Evolutionary conservation across 2,329 filamentous ascomycete species (phyloP), one percentile per base, ranked within the genome.

Genomic region (Trichoderma sp.): DNA sequence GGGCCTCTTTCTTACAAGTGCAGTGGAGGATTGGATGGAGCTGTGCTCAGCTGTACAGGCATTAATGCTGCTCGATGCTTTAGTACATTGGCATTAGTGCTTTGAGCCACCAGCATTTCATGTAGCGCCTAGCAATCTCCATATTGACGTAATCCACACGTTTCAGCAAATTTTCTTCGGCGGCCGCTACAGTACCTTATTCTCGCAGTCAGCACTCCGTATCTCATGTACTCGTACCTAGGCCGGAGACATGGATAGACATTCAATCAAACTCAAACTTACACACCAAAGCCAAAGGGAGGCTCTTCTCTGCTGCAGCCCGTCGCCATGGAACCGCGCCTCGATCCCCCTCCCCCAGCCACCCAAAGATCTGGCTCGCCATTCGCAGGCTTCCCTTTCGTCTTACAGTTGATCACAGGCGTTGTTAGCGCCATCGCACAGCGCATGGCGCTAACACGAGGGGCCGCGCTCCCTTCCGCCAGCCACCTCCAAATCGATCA

Each of bases 271-370:
- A 45, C 38, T 41, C 60, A 41, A n/a, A 24, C 33, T 21, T 24
- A 38, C 31, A 35, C 31, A 24, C 35, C 35, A 38, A 38, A 38
- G 14, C n/a, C 29, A 31, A 24, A 14, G 53, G 53, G 24, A 27
- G 53, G 68, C 35, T 38, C 35, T 38, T 38, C 27, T 45, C 45
- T 50, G 45, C 45, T 50, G 66, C 72, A 45, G 74, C 68, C 35
- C 21, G 77, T 78, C 76, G 76, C 77, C 74, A 75, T 75, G 77
- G 76, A 68, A 76, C 69, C 59, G n/a, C n/a, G 45, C 41, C n/a
- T 31, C 38, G 56, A 33, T 33, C 38, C 16, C 38, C 38, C 38
- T 18, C 38, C 38, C 67, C 67, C 45, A 71, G 67, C 67, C 67
- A 63, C 69, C 69, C 67, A 29, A 18, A 41, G 38, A 74, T 67